Percentiles rank a stretch among this genome's conserved stretches.
These are phyloP conservation scores for Penicillium tannophilum DNA, from an alignment of 495 filamentous ascomycete genomes.

Conservation along the genomic window DNA sequence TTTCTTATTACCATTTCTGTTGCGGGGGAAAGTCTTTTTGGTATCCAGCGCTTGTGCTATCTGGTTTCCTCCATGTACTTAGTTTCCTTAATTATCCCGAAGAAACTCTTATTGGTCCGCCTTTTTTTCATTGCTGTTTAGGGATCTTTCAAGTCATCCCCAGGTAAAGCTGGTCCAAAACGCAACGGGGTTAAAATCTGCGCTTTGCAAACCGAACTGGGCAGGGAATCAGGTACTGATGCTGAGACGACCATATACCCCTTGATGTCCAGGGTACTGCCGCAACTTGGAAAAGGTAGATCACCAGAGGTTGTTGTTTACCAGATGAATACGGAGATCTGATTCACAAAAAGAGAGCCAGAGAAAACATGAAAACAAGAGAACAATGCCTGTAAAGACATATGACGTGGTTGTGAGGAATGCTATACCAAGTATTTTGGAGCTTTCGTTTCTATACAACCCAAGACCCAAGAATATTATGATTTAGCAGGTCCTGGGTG, in stretches of 20 bases:
- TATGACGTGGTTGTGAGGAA: neutral
- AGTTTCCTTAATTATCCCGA: slow-evolving; percentile 43
- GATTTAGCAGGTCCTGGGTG: slow-evolving; percentile 24
- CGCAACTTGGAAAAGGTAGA: too few relatives aligned
- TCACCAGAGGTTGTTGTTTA: too few relatives aligned
- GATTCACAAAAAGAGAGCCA: neutral
- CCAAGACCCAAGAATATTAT: slow-evolving; percentile 84
- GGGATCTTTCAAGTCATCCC: too few relatives aligned
- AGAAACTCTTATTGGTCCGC: slow-evolving; percentile 25
- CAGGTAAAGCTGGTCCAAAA: too few relatives aligned
- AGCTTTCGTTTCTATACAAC: slow-evolving; percentile 36
- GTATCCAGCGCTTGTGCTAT: slow-evolving; percentile 34
- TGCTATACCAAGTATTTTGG: neutral
- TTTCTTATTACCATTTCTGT: slow-evolving; percentile 31
- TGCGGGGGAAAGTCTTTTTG: slow-evolving; percentile 34
- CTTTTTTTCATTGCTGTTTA: neutral
- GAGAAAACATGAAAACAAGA: neutral
- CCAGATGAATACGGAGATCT: neutral
- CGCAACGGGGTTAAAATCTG: neutral
- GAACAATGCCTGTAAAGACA: neutral
- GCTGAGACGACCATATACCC: neutral
- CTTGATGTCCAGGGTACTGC: neutral
- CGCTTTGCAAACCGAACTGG: slow-evolving; percentile 42
- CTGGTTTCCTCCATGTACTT: slow-evolving; percentile 44
- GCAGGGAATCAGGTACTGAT: neutral